Percentiles rank a stretch among this genome's conserved stretches.
Evolutionary conservation across 2,329 filamentous ascomycete species (phyloP).

Genomic region (Penicillium hordei): DNA sequence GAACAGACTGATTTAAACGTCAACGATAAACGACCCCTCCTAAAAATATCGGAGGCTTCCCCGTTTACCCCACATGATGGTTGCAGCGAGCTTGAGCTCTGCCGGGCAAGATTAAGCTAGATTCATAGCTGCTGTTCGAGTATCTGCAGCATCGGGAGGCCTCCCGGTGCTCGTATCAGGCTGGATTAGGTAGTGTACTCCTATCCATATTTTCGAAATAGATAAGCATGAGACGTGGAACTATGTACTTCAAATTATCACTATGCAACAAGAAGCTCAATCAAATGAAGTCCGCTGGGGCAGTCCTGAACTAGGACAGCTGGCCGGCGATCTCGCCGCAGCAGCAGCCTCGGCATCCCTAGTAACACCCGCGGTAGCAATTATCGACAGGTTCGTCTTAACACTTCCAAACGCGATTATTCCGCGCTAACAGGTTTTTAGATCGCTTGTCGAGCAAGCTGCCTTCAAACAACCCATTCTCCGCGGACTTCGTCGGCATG

Average conservation of each 20-base stretch:
- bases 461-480: constrained; percentile 25
- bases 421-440: constrained; percentile 3
- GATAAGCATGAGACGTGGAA: constrained; percentile 5
- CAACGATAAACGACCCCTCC: background rate
- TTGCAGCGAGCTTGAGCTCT: background rate
- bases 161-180: background rate
- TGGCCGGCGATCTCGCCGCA: constrained; percentile 28
- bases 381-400: constrained; percentile 29
- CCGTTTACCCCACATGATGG: constrained; percentile 9
- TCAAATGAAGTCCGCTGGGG: constrained; percentile 9
- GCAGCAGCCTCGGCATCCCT: constrained; percentile 27
- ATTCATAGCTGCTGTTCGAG: background rate
- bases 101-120: background rate
- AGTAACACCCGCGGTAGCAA: constrained; percentile 28
- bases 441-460: constrained; percentile 29
- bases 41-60: background rate
- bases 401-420: background rate
- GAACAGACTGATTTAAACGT: constrained; percentile 1
- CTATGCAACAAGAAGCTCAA: constrained; percentile 15
- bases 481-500: constrained; percentile 22
- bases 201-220: background rate
- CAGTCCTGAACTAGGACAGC: constrained; percentile 8
- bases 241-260: background rate
- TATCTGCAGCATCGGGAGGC: constrained; percentile 6
- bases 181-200: background rate